Percentiles rank a stretch among this genome's conserved stretches.
Conservation (phyloP, 1,284 basidiomycete genomes). For the Flammula alnicola region DNA sequence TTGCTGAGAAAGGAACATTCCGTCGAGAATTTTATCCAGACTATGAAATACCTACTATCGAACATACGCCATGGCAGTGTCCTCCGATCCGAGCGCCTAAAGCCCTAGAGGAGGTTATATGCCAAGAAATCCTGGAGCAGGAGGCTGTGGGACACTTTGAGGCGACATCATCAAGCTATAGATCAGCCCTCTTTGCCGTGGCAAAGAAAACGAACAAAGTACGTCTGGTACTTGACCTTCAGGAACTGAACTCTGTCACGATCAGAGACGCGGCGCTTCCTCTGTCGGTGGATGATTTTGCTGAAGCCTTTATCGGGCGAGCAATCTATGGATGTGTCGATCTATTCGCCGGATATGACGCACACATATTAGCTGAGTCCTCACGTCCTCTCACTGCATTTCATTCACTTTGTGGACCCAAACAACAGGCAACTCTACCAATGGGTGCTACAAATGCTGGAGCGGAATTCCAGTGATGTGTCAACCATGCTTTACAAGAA, state of each 20-base stretch:
- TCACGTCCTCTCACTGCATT: constrained; percentile 34
- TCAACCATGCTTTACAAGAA: constrained; percentile 26
- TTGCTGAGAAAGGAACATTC: constrained; percentile 36
- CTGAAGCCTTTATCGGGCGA: constrained; percentile 34
- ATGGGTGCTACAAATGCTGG: constrained; percentile 34
- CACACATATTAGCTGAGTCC: constrained; percentile 6
- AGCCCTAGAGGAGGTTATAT: constrained; percentile 27
- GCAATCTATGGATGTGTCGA: constrained; percentile 30
- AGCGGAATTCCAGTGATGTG: constrained; percentile 28
- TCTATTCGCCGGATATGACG: constrained; percentile 34
- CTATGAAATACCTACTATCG: constrained; percentile 37
- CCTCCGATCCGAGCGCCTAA: constrained; percentile 31
- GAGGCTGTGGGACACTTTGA: constrained; percentile 34
- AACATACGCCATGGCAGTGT: constrained; percentile 37
- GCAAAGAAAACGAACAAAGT: constrained; percentile 35
- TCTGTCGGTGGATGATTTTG: constrained; percentile 26
- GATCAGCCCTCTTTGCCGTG: constrained; percentile 35
- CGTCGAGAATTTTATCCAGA: constrained; percentile 36
- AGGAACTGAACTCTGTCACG: constrained; percentile 37
- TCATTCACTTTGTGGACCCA: constrained; percentile 24
- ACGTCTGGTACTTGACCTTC: constrained; percentile 34
- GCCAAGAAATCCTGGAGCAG: constrained; percentile 26
- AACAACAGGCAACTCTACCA: constrained; percentile 24
- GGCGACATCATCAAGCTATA: constrained; percentile 33
- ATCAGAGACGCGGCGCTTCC: constrained; percentile 34